A percentile compares a stretch with the other conserved stretches of the same genome.
Evolutionary conservation across 306 rosid species (phyloP).

Genomic region (Glycine latifolia): DNA sequence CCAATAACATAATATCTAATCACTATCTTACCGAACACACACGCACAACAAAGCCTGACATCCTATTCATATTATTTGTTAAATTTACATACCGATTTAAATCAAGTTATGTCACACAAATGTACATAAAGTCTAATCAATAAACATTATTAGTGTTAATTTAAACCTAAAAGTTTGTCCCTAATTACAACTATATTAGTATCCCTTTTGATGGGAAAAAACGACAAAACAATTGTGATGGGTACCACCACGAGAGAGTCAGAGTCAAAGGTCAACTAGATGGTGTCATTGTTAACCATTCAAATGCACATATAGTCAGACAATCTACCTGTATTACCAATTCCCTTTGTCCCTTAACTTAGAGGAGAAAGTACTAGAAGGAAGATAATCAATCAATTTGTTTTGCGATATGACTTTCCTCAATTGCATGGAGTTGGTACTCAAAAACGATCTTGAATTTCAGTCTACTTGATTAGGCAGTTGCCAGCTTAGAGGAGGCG

Average conservation of each 20-base stretch:
- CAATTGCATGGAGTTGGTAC: conserved; percentile 45
- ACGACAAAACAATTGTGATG: conserved; percentile 42
- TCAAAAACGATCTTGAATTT: conserved; percentile 44
- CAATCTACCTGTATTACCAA: conserved; percentile 53
- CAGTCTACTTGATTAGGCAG: conserved; percentile 44
- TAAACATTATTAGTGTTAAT: background rate
- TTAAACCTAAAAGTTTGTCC: background rate
- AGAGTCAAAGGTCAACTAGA: conserved; percentile 63
- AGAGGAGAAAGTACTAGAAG: conserved; percentile 57
- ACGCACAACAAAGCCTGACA: background rate
- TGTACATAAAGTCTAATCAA: conserved; percentile 3
- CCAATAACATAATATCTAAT: conserved; percentile 59
- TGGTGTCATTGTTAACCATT: conserved; percentile 50
- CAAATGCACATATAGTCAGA: conserved; percentile 52
- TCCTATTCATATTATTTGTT: background rate
- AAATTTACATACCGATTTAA: background rate
- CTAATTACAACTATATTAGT: background rate
- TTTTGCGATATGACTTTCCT: conserved; percentile 42
- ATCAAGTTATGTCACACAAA: background rate
- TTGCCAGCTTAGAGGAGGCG: conserved; percentile 9
- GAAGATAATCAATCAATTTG: conserved; percentile 38
- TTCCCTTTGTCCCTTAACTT: conserved; percentile 53
- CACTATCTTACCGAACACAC: conserved; percentile 45
- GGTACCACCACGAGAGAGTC: conserved; percentile 39
- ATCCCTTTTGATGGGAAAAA: too few relatives aligned